Evolutionary conservation across 2,329 filamentous ascomycete species (phyloP), one percentile per base, ranked within the genome.

Genomic region (Aspergillus intermedius): DNA sequence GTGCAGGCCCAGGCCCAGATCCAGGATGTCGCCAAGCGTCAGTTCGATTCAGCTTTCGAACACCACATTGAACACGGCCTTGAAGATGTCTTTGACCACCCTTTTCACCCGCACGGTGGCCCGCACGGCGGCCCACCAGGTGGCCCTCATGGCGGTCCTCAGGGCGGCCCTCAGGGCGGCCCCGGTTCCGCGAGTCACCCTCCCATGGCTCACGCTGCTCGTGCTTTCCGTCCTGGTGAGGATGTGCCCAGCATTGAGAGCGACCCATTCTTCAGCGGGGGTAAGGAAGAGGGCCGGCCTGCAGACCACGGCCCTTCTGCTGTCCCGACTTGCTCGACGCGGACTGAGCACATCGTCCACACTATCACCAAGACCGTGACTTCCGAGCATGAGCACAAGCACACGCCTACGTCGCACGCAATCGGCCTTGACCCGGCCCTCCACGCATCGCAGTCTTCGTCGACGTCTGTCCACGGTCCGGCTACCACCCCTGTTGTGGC

Each of bases 321-420:
- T 3, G 42, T 32, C n/a, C 39, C 49, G 0, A 43, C 56, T 17
- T 62, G 60, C 41, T 37, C 48, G 5, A 54, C 57, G 3, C n/a
- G 54, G 44, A 45, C 49, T 1, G 54, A 57, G 10, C 52, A 64
- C 42, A 52, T 65, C 15, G 58, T 64, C 4, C 60, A 49, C 40
- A 65, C 63, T 0, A 54, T 65, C 17, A 64, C 61, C n/a, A 55
- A 54, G 40, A 59, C 55, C 15, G 37, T 40, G 8, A 40, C 37
- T 21, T 7, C 13, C 8, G 13, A 35, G 13, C 13, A 17, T n/a
- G 15, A 17, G n/a, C 34, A n/a, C 7, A n/a, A n/a, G 34, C 34
- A 35, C n/a, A n/a, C 34, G 17, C 13, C 15, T 7, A n/a, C 34
- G 3, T n/a, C 15, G 34, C 34, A 35, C 34, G 5, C 34, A 3